phyloP scores from a whole-genome alignment of 176 grass and related monocot genomes.

The Eleusine coracana region DNA sequence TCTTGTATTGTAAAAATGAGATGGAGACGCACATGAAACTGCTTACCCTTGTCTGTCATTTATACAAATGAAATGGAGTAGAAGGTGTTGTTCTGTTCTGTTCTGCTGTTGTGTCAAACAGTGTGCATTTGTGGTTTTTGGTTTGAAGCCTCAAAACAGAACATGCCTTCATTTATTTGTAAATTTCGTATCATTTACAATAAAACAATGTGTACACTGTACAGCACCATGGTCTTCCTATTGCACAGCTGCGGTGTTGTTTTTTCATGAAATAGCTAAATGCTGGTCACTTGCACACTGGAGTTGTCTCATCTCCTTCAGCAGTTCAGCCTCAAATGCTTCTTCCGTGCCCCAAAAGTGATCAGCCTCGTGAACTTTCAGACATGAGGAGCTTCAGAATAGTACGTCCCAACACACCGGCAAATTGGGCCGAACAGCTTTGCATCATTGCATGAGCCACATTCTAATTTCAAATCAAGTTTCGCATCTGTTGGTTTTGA shows the following conservation, averaged over 20 bases:
- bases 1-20: constrained; percentile 30
- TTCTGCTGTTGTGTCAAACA: constrained; percentile 30
- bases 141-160: not conserved
- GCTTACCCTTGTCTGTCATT: constrained; percentile 20
- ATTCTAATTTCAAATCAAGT: not conserved
- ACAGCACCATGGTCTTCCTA: not conserved
- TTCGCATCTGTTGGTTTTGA: not conserved
- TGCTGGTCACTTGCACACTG: not conserved
- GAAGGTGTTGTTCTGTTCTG: not conserved
- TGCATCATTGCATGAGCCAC: not conserved
- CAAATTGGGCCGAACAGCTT: not conserved
- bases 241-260: not conserved
- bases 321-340: not conserved
- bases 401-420: not conserved
- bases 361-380: not conserved
- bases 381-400: not conserved
- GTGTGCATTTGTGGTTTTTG: not conserved
- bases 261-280: not conserved
- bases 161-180: constrained; percentile 8
- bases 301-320: not conserved
- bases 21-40: not conserved
- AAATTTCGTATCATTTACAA: not conserved
- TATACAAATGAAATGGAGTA: constrained; percentile 37
- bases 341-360: not conserved
- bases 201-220: not conserved